Conservation (phyloP, 495 filamentous ascomycete genomes). For the Talaromyces proteolyticus region DNA sequence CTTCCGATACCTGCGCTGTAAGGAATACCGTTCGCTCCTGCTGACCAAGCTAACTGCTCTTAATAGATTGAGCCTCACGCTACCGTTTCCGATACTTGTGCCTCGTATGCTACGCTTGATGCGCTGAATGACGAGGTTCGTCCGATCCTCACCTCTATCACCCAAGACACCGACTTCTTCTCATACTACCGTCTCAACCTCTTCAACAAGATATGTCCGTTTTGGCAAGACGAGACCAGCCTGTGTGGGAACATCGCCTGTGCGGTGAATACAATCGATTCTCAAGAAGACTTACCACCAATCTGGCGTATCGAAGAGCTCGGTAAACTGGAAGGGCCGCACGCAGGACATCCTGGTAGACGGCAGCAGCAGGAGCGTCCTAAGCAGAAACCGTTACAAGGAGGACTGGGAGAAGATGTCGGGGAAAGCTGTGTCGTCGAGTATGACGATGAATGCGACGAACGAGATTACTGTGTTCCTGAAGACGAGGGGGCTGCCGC, state of each 20-base stretch:
- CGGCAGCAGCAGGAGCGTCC: slow-evolving; percentile 60
- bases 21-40: slow-evolving; percentile 13
- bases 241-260: slow-evolving; percentile 98
- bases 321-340: slow-evolving; percentile 87
- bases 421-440: slow-evolving; percentile 95
- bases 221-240: slow-evolving; percentile 88
- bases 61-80: slow-evolving; percentile 56
- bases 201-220: slow-evolving; percentile 92
- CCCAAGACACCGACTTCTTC: slow-evolving; percentile 90
- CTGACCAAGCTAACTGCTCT: background rate
- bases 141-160: slow-evolving; percentile 75
- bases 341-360: slow-evolving; percentile 78
- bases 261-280: slow-evolving; percentile 92
- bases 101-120: slow-evolving; percentile 87
- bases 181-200: slow-evolving; percentile 94
- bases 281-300: slow-evolving; percentile 85
- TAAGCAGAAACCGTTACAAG: slow-evolving; percentile 69
- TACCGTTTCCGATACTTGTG: slow-evolving; percentile 81
- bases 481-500: slow-evolving; percentile 83
- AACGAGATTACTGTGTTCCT: slow-evolving; percentile 93
- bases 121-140: slow-evolving; percentile 70
- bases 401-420: slow-evolving; percentile 75
- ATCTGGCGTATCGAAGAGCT: slow-evolving; percentile 92
- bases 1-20: slow-evolving; percentile 62
- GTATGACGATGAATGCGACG: slow-evolving; percentile 96